Evolutionary conservation across 257 asterid genomes (phyloP).

Genomic region (Solanum pimpinellifolium): DNA sequence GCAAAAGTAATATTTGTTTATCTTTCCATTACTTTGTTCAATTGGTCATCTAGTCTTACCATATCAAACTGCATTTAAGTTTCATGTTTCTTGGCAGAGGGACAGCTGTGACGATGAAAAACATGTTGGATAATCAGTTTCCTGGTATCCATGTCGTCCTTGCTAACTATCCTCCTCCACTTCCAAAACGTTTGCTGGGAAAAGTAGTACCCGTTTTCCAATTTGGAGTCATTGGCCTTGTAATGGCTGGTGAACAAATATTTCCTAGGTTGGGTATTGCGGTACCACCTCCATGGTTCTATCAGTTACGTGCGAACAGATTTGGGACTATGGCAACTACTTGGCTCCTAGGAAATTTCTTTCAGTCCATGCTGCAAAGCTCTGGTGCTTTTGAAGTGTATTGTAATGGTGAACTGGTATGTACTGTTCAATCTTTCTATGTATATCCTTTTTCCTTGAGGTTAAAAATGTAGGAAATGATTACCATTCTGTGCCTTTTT

Average conservation of each 20-base stretch:
- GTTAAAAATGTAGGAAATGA: neutral
- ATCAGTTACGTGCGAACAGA: constrained; percentile 65
- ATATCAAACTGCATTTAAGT: neutral
- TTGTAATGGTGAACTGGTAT: constrained; percentile 80
- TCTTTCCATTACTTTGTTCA: neutral
- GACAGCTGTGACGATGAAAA: constrained; percentile 85
- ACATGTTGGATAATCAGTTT: constrained; percentile 78
- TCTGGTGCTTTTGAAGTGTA: constrained; percentile 91
- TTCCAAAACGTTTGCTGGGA: constrained; percentile 80
- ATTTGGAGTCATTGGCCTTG: constrained; percentile 64
- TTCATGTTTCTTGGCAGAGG: constrained; percentile 44
- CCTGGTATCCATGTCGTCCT: constrained; percentile 79
- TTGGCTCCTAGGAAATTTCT: constrained; percentile 82
- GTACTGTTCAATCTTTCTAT: constrained; percentile 1
- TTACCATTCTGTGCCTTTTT: neutral
- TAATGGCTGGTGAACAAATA: constrained; percentile 80
- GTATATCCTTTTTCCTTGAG: neutral
- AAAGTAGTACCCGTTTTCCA: constrained; percentile 75
- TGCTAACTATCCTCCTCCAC: constrained; percentile 87
- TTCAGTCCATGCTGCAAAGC: constrained; percentile 76
- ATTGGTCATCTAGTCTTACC: neutral
- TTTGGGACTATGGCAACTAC: constrained; percentile 87
- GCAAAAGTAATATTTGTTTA: neutral
- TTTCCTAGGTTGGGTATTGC: constrained; percentile 69
- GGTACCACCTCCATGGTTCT: constrained; percentile 83